Base-by-base conservation (phyloP, 2,329 filamentous ascomycete species). In the Ambrosiella cleistominuta region DNA sequence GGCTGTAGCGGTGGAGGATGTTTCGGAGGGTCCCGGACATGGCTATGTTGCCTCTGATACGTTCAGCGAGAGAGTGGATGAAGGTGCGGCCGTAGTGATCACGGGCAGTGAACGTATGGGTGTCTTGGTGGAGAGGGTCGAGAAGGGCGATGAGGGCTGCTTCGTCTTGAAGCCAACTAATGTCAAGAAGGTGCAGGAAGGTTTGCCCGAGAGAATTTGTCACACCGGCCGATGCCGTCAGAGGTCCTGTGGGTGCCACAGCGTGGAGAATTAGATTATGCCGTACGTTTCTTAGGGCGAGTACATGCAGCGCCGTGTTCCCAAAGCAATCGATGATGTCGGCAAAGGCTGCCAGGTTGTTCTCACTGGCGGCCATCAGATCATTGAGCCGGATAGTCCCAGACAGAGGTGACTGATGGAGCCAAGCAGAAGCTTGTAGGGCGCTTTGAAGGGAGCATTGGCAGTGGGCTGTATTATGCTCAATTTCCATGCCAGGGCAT, bases 31-130 rank as follows among this genome's bases (percentile, higher is more conserved):
- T 36, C 9, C 37, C 53, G 0, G 58, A 19, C 59, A 55, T 57
- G n/a, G 19, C 36, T 7, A 27, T 7, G 35, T 57, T 45, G 4
- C 15, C 35, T 4, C 51, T 38, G 15, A 56, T 52, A 3, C 45
- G 35, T 13, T 57, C 51, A 2, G 55, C 51, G 0, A 75, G 65
- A 2, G 72, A 65, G 62, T 81, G 78, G 37, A 78, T 76, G 50
- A 76, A 70, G 4, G 70, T 78, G 44, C 78, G 75, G 0, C 77
- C 77, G 61, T 77, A 80, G 42, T 70, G 65, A 61, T 81, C 78
- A 12, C 66, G 66, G 1, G 65, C 63, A 17, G 67, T 67, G 1
- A 69, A 56, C 0, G 61, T 54, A 1, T 62, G 53, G 5, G 68
- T 52, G 9, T 75, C 61, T 2, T 65, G 59, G 0, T 50, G 58